Base-by-base conservation (phyloP, 108 stramenopile genomes). In the Nitzschia sp. region DNA sequence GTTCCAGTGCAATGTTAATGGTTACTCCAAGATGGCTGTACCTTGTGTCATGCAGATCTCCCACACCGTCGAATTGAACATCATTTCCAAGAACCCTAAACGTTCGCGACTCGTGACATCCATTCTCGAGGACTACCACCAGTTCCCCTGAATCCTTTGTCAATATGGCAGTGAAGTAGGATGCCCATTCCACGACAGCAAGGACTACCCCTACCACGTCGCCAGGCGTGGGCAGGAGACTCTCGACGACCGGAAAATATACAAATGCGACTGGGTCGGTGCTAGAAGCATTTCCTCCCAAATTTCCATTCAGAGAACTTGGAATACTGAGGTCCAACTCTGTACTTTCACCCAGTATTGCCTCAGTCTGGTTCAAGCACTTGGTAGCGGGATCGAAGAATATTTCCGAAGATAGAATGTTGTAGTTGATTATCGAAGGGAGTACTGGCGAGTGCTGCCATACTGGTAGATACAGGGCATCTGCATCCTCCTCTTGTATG, bases 141-240 rank as follows among this genome's bases (percentile, higher is more conserved):
- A 86, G 68, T 0, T 82, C 85, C 39, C 74, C 74, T 63, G 78
- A 61, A 51, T 74, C 67, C 10, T 72, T 48, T 2, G 82, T 80
- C 5, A 86, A 59, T 20, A 82, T 78, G 7, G 24, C 46, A 11
- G 37, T 34, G 21, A 86, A 50, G 42, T 77, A 40, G 15, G 53
- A 63, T 34, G 66, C 57, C 81, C 81, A 83, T 20, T 59, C 65
- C 46, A 80, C 70, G 24, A 75, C 63, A 8, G 81, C 69, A 20
- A 65, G 63, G n/a, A 83, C 11, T 0, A 48, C 37, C 7, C 41
- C 66, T 7, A 67, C 66, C 14, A 65, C 51, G 2, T 25, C 25
- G 15, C 51, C 37, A 12, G 43, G 41, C 21, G 46, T 10, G 6
- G 15, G 24, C 15, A 62, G 26, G 10, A 61, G 15, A 11, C 39